Evolutionary conservation across 2,329 filamentous ascomycete species (phyloP).

Genomic region (Phaeosphaeriaceae sp.): DNA sequence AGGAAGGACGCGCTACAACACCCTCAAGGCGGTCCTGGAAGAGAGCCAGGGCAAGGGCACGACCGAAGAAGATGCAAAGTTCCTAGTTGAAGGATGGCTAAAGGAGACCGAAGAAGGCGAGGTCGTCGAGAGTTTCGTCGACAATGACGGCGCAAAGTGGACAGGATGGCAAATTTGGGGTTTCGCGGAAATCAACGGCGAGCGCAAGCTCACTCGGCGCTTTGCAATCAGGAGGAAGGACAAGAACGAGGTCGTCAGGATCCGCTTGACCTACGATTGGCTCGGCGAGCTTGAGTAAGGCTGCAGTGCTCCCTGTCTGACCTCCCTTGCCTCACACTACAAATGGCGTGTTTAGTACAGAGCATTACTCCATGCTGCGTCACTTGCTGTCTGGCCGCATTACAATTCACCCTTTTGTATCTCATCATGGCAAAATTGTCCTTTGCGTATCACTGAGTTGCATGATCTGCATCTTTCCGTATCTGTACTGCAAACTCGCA

Average conservation of each 20-base stretch:
- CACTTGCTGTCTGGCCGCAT: neutral
- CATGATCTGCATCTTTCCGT: neutral
- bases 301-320: neutral
- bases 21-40: constrained; percentile 34
- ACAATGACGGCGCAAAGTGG: constrained; percentile 46
- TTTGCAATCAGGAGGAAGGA: constrained; percentile 43
- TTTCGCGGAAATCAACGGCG: constrained; percentile 38
- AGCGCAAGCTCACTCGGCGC: constrained; percentile 41
- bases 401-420: neutral
- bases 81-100: constrained; percentile 37
- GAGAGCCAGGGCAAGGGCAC: constrained; percentile 29
- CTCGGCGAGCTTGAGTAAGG: constrained; percentile 19
- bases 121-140: constrained; percentile 43
- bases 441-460: neutral
- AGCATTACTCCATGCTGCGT: neutral
- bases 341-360: neutral
- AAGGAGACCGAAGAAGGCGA: constrained; percentile 38
- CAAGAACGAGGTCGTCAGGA: constrained; percentile 34
- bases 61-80: constrained; percentile 31
- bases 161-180: constrained; percentile 45
- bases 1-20: constrained; percentile 64
- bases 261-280: constrained; percentile 47
- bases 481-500: neutral
- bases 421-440: neutral
- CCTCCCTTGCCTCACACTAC: neutral